These are phyloP conservation scores for Ceratocystis lukuohia DNA, from an alignment of 2,329 filamentous ascomycete genomes.

Conservation along the genomic window DNA sequence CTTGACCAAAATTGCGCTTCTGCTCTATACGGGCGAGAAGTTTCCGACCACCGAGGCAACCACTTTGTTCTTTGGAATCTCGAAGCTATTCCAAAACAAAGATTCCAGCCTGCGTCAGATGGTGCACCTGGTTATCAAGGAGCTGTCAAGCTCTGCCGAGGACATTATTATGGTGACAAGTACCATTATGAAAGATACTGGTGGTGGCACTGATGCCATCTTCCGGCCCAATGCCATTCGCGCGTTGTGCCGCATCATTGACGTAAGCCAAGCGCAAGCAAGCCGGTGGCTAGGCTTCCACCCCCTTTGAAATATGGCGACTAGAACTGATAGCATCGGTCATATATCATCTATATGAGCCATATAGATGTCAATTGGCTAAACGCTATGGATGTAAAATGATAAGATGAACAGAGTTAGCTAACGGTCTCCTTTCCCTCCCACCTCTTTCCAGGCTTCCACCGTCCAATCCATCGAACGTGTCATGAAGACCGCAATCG, in stretches of 20 bases:
- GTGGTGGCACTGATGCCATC: conserved; percentile 83
- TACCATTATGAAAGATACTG: conserved; percentile 99
- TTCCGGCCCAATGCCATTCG: conserved; percentile 94
- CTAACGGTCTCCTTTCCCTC: too few species aligned
- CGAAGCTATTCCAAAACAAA: conserved; percentile 98
- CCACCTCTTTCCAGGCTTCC: conserved; percentile 47
- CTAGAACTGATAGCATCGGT: not conserved
- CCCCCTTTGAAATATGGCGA: too few species aligned
- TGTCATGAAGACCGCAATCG: conserved; percentile 97
- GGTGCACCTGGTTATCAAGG: conserved; percentile 97
- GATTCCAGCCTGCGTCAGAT: conserved; percentile 96
- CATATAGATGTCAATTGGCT: too few species aligned
- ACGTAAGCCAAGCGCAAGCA: conserved; percentile 42
- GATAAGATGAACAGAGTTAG: too few species aligned
- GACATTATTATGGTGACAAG: conserved; percentile 99
- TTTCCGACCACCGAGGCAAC: conserved; percentile 97
- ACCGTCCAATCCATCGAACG: conserved; percentile 97
- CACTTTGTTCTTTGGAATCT: conserved; percentile 96
- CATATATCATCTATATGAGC: too few species aligned
- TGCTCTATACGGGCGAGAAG: conserved; percentile 91
- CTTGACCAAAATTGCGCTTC: conserved; percentile 89
- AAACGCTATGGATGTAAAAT: too few species aligned
- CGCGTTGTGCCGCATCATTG: conserved; percentile 89
- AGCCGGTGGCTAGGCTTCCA: not conserved
- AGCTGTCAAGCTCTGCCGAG: conserved; percentile 85